Evolutionary conservation across 2,329 filamentous ascomycete genomes (phyloP).

Genomic region (Emmonsiellopsis sp.): DNA sequence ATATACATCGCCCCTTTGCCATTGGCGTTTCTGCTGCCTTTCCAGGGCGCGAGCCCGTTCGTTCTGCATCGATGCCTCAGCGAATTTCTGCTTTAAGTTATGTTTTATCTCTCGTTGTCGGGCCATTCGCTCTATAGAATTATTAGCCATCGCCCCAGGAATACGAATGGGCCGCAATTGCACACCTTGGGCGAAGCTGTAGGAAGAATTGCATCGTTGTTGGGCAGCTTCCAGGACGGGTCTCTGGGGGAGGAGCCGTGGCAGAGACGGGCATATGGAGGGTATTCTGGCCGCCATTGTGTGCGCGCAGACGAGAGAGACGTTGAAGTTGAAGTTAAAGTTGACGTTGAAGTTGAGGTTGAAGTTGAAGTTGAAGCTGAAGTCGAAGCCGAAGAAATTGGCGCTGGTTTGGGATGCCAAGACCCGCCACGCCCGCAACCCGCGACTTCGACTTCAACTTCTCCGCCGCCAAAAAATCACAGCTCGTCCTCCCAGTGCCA

Average conservation of each 20-base stretch:
- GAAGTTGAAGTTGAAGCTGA: no score
- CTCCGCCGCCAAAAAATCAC: no score
- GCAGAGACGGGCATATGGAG: background rate
- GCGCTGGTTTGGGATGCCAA: background rate
- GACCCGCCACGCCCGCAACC: background rate
- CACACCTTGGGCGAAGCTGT: background rate
- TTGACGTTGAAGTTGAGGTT: background rate
- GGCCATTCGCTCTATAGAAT: no score
- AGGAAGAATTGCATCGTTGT: slow-evolving; percentile 1
- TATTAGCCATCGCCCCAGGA: background rate
- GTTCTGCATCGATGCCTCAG: slow-evolving; percentile 27
- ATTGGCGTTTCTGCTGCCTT: slow-evolving; percentile 51
- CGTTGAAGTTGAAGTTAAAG: background rate
- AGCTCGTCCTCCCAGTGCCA: no score
- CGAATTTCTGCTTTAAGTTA: slow-evolving; percentile 12
- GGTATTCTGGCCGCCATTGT: slow-evolving; percentile 1
- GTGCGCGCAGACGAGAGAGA: no score
- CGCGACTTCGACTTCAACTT: background rate
- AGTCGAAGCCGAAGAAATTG: background rate
- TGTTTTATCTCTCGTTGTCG: background rate
- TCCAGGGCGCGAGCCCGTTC: slow-evolving; percentile 30
- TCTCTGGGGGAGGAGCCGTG: background rate
- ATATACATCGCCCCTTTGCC: slow-evolving; percentile 75
- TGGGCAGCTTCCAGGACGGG: background rate
- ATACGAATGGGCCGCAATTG: background rate